Conservation (phyloP, 1,139 yeast species). For the Pichia sp. region DNA sequence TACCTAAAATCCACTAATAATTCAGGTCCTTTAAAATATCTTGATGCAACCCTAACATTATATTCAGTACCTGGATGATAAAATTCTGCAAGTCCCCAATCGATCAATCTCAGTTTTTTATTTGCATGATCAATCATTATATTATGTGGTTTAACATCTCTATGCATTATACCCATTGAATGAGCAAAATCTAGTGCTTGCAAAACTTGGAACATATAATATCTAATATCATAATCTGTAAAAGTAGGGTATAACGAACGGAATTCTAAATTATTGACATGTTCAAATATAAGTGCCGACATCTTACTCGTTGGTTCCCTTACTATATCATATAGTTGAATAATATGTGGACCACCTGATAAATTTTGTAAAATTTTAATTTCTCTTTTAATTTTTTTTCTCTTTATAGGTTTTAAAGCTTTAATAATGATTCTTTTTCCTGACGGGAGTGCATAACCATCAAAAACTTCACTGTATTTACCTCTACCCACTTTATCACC, state of each 20-base stretch:
- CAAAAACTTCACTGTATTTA: constrained; percentile 74
- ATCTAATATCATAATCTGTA: constrained; percentile 57
- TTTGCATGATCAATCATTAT: constrained; percentile 71
- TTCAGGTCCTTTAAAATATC: constrained; percentile 81
- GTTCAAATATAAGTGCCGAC: constrained; percentile 71
- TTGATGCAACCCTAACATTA: constrained; percentile 73
- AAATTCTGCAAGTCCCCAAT: constrained; percentile 83
- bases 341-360: constrained; percentile 68
- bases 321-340: constrained; percentile 67
- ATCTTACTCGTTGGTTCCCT: constrained; percentile 66
- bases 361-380: constrained; percentile 69
- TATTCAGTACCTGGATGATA: constrained; percentile 75
- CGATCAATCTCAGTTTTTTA: constrained; percentile 61
- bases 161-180: constrained; percentile 78
- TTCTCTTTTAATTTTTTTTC: constrained; percentile 74
- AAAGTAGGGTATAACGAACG: constrained; percentile 65
- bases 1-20: constrained; percentile 65
- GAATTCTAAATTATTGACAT: constrained; percentile 65
- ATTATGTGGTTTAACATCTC: constrained; percentile 82
- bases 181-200: constrained; percentile 72
- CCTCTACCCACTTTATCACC: constrained; percentile 72
- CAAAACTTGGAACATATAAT: constrained; percentile 61
- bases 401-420: constrained; percentile 72
- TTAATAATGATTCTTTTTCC: constrained; percentile 54
- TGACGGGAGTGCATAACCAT: constrained; percentile 38